These are phyloP conservation scores for Chrysosporium queenslandicum DNA, from an alignment of 2,329 filamentous ascomycete species.

Conservation along the genomic window DNA sequence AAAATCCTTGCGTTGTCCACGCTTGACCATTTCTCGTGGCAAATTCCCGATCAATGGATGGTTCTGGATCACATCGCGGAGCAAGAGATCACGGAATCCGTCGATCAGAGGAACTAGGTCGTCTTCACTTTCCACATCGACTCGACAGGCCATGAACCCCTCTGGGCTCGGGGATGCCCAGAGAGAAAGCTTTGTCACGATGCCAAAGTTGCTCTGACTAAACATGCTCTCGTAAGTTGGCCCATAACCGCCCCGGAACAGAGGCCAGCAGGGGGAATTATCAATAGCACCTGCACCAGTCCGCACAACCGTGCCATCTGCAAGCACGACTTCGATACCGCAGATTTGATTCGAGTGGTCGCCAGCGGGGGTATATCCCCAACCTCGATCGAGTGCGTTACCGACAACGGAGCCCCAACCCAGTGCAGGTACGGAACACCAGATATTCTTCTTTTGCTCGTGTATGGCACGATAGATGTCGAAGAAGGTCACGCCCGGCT, in stretches of 20 bases:
- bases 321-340: constrained; percentile 46
- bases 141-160: constrained; percentile 8
- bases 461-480: constrained; percentile 38
- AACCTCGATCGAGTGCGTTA: constrained; percentile 1
- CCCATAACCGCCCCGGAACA: constrained; percentile 14
- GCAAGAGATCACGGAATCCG: constrained; percentile 1
- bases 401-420: constrained; percentile 13
- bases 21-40: neutral
- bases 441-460: constrained; percentile 19
- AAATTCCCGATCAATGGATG: neutral
- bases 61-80: constrained; percentile 6
- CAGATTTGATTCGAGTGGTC: constrained; percentile 15
- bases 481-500: constrained; percentile 41
- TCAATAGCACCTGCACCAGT: constrained; percentile 38
- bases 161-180: constrained; percentile 10
- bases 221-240: constrained; percentile 16
- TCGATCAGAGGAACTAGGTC: constrained; percentile 1
- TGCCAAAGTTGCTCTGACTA: constrained; percentile 17
- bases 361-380: constrained; percentile 14
- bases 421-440: constrained; percentile 12
- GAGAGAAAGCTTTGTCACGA: constrained; percentile 18
- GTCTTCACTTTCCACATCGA: neutral
- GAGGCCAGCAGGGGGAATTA: constrained; percentile 9
- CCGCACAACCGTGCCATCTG: constrained; percentile 58
- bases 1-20: neutral